Percentiles rank a stretch among this genome's conserved stretches.
Conservation (phyloP, 228 moss, liverwort and hornwort genomes). For the Sphagnum fallax region DNA sequence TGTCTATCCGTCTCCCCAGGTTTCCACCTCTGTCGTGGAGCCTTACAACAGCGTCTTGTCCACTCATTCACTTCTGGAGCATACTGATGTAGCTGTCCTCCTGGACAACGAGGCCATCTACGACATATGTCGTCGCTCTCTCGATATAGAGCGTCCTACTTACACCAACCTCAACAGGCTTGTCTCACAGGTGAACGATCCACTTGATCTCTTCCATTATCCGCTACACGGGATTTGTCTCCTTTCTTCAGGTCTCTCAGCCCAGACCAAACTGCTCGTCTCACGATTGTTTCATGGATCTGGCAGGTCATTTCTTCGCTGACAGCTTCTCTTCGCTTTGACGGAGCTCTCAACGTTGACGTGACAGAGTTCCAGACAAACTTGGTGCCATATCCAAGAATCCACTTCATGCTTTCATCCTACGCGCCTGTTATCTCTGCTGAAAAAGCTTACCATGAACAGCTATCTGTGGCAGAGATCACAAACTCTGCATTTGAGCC, state of each 20-base stretch:
- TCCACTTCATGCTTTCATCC: conserved; percentile 13
- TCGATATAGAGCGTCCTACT: conserved; percentile 7
- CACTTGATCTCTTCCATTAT: not conserved
- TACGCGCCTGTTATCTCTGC: conserved; percentile 10
- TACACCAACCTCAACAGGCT: conserved; percentile 9
- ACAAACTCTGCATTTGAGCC: conserved; percentile 9
- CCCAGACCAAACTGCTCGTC: not conserved
- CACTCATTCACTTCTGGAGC: conserved; percentile 5
- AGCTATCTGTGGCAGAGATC: conserved; percentile 9
- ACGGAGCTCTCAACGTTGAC: conserved; percentile 8
- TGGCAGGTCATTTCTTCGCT: conserved; percentile 8
- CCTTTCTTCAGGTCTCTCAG: no score
- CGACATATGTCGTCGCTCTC: conserved; percentile 7
- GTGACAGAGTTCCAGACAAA: conserved; percentile 10
- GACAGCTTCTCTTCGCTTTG: conserved; percentile 8
- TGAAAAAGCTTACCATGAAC: conserved; percentile 8
- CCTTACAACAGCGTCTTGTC: conserved; percentile 8
- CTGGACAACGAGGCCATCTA: conserved; percentile 9
- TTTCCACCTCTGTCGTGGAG: conserved; percentile 5
- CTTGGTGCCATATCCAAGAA: conserved; percentile 8
- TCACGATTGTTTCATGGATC: not conserved
- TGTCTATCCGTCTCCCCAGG: conserved; percentile 3
- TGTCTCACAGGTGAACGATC: not conserved
- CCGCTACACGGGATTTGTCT: not conserved
- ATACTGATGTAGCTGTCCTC: conserved; percentile 6